phyloP scores from a whole-genome alignment of 2,329 filamentous ascomycete species.

The Calonectria pseudoreteaudii region DNA sequence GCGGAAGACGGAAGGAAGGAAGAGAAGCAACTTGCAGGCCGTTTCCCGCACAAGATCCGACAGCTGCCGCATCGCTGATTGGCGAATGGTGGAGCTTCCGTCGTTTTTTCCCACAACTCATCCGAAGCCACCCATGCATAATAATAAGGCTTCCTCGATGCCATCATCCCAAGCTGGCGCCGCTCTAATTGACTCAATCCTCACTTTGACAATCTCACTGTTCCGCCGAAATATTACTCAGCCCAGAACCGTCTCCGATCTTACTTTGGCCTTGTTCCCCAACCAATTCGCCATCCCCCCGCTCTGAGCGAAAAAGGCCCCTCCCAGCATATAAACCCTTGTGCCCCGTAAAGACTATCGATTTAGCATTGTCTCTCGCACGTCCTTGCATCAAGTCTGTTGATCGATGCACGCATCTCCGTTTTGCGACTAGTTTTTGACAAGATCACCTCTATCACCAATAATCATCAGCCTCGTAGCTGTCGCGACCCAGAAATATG shows the following conservation, averaged over 20 bases:
- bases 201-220: neutral
- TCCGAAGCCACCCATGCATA: neutral
- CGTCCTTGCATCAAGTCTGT: neutral
- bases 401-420: conserved; percentile 16
- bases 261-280: neutral
- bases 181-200: neutral
- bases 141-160: neutral
- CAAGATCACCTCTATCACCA: conserved; percentile 18
- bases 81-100: conserved; percentile 25
- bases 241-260: neutral
- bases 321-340: conserved; percentile 13
- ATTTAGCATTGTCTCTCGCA: neutral
- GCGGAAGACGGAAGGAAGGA: conserved; percentile 31
- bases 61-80: conserved; percentile 28
- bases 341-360: conserved; percentile 5
- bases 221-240: neutral
- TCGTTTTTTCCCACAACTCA: neutral
- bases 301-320: neutral
- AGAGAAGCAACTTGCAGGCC: conserved; percentile 21
- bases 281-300: neutral
- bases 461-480: conserved; percentile 21
- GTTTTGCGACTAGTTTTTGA: conserved; percentile 1
- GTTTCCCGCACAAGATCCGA: conserved; percentile 14
- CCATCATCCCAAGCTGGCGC: neutral
- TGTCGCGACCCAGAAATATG: conserved; percentile 30